Evolutionary conservation across 2,329 filamentous ascomycete species (phyloP).

Genomic region (Trichoderma koningiopsis): DNA sequence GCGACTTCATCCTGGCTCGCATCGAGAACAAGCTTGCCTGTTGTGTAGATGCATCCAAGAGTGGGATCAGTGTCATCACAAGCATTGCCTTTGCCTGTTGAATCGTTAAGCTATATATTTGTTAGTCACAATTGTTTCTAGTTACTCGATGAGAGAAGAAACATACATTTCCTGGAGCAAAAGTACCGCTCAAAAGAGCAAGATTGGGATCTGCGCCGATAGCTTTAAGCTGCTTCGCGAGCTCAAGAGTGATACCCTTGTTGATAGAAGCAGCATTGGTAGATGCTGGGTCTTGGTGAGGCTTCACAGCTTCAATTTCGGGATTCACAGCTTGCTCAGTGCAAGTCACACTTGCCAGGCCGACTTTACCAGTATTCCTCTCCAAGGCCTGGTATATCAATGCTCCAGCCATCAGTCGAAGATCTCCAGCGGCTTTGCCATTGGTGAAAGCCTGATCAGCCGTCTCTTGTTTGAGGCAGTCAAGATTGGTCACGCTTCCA

Average conservation of each 20-base stretch:
- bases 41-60: conserved; percentile 1
- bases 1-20: conserved; percentile 3
- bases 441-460: conserved; percentile 9
- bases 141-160: background rate
- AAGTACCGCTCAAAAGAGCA: conserved; percentile 1
- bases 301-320: conserved; percentile 4
- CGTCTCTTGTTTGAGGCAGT: conserved; percentile 7
- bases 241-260: conserved; percentile 6
- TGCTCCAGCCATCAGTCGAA: conserved; percentile 7
- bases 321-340: background rate
- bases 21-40: conserved; percentile 1
- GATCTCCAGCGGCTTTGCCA: background rate
- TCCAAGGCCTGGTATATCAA: conserved; percentile 2
- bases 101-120: background rate
- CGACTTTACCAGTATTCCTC: background rate
- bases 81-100: background rate
- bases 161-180: conserved; percentile 2
- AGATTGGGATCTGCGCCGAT: conserved; percentile 2
- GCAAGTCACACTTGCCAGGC: background rate
- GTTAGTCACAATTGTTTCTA: background rate
- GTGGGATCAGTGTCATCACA: background rate
- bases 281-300: conserved; percentile 4
- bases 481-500: conserved; percentile 5
- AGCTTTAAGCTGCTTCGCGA: conserved; percentile 5
- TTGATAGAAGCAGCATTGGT: conserved; percentile 3